These are phyloP conservation scores for Rhodofomes roseus DNA, from an alignment of 1,284 basidiomycete genomes.

Conservation along the genomic window DNA sequence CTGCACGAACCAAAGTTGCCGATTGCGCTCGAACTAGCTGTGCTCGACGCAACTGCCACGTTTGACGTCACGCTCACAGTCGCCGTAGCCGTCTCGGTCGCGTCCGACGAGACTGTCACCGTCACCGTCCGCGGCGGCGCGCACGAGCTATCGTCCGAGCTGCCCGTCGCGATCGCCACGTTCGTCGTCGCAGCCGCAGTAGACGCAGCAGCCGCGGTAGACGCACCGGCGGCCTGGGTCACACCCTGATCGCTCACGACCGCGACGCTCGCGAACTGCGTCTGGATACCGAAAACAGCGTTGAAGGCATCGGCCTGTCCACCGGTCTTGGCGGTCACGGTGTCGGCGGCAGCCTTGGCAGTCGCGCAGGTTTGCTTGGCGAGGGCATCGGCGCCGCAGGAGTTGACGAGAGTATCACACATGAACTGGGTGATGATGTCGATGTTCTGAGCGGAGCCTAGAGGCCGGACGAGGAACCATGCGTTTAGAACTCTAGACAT, in stretches of 20 bases:
- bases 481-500: too few relatives aligned
- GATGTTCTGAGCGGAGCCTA: conserved; percentile 53
- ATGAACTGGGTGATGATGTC: conserved; percentile 53
- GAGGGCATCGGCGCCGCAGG: conserved; percentile 48
- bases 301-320: conserved; percentile 49
- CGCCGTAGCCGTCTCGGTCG: conserved; percentile 5
- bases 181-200: conserved; percentile 16
- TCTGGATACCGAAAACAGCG: conserved; percentile 29
- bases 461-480: too few relatives aligned
- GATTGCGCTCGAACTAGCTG: conserved; percentile 25
- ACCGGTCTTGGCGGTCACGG: conserved; percentile 41
- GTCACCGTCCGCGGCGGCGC: conserved; percentile 10
- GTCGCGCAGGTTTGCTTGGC: conserved; percentile 46
- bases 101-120: conserved; percentile 13
- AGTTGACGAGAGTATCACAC: conserved; percentile 50
- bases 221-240: background rate
- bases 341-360: conserved; percentile 41
- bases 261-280: conserved; percentile 25
- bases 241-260: conserved; percentile 25
- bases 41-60: conserved; percentile 13
- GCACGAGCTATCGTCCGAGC: conserved; percentile 13
- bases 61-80: background rate
- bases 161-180: background rate
- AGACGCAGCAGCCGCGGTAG: conserved; percentile 20
- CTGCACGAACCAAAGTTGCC: conserved; percentile 58